Evolutionary conservation across 2,329 filamentous ascomycete genomes (phyloP), one percentile per base, ranked within the genome.

Genomic region (Leptographium galeiforme): DNA sequence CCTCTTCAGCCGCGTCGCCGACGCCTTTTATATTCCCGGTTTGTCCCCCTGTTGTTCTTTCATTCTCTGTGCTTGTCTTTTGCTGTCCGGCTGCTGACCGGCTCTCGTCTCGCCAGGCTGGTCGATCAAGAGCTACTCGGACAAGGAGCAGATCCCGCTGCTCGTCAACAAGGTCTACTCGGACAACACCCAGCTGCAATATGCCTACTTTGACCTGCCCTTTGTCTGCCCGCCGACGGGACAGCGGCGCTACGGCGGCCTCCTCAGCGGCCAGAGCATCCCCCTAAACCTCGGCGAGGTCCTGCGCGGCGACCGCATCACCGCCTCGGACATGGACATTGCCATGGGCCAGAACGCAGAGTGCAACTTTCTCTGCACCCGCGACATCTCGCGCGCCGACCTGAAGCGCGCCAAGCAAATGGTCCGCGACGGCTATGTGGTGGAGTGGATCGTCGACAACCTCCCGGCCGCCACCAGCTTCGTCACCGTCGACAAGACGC

Each of bases 401-500:
- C 67, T 94, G 55, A 75, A 77, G 60, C 78, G 81, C 64, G 85
- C 86, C 6, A 79, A 78, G 60, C 74, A 89, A 57, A 70, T 95
- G 62, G 83, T 95, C 41, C 78, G 77, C 56, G 79, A 89, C 52
- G 87, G 85, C 39, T 94, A 93, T 66, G 82, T 93, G n/a, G 83
- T 84, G 2, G 89, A 95, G 67, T 95, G 89, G 89, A 94, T 95
- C 60, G 85, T 93, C 58, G 89, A 95, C 67, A 95, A 95, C 62
- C 74, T 95, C 11, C 89, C 89, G 1, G 89, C 89, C 8, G 89
- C 89, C 39, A 94, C 89, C 10, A 90, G 84, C 66, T 94, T 94
- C 63, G 85, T 93, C 33, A 91, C 87, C 0, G 84, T 87, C 39
- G 89, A 94, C 67, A 89, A 89, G 70, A 82, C 78, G 48, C 77